Percentiles rank a stretch among this genome's conserved stretches.
phyloP scores from a whole-genome alignment of 345 rosid species.

The Brassica juncea region DNA sequence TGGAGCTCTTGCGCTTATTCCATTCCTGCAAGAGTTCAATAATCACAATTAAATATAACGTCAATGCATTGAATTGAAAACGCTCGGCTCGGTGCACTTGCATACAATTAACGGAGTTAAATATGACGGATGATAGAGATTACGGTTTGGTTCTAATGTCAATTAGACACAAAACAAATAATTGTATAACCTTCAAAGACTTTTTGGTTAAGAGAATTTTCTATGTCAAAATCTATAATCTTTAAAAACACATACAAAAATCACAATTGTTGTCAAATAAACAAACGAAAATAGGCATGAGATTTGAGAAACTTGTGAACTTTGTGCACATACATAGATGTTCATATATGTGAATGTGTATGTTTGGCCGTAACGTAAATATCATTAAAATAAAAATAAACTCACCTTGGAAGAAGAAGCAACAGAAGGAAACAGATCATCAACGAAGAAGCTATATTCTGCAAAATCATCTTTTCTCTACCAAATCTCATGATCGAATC shows the following conservation, averaged over 20 bases:
- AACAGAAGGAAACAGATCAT: slow-evolving; percentile 16
- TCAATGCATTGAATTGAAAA: slow-evolving; percentile 15
- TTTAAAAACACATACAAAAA: not conserved
- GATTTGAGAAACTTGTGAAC: slow-evolving; percentile 16
- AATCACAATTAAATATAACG: not conserved
- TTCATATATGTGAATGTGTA: not conserved
- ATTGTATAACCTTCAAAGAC: not conserved
- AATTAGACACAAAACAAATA: not conserved
- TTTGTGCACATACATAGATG: not conserved
- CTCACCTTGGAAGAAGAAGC: slow-evolving; percentile 37
- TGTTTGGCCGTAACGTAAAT: slow-evolving; percentile 6
- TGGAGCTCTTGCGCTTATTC: slow-evolving; percentile 28
- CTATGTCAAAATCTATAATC: too few species aligned
- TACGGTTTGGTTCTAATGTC: not conserved
- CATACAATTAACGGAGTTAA: not conserved
- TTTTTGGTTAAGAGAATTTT: not conserved
- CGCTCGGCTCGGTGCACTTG: not conserved
- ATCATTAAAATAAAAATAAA: not conserved
- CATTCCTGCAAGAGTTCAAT: slow-evolving; percentile 14
- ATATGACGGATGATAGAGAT: slow-evolving; percentile 4
- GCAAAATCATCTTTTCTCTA: slow-evolving; percentile 3
- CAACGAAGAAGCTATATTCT: slow-evolving; percentile 19
- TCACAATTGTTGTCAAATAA: not conserved
- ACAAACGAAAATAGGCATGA: slow-evolving; percentile 18
- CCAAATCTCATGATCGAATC: slow-evolving; percentile 12